phyloP scores from a whole-genome alignment of 2,329 filamentous ascomycete species.

The Ceratocystis papillata region DNA sequence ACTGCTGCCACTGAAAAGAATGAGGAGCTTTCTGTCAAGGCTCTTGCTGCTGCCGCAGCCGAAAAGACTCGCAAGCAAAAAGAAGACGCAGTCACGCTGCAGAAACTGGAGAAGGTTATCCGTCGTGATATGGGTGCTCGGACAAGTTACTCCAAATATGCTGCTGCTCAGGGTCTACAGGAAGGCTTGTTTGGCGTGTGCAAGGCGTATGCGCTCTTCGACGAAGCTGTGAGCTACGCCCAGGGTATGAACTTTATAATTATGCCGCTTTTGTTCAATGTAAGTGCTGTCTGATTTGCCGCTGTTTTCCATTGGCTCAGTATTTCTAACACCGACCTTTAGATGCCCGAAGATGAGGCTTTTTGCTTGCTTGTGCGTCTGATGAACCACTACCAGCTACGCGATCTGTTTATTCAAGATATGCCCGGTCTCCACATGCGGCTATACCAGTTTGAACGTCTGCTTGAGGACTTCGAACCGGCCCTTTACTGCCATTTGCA shows the following conservation, averaged over 20 bases:
- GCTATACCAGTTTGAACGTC: slow-evolving; percentile 86
- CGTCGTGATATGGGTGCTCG: slow-evolving; percentile 80
- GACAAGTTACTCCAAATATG: slow-evolving; percentile 94
- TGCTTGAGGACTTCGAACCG: slow-evolving; percentile 88
- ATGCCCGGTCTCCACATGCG: slow-evolving; percentile 94
- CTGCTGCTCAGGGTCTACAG: slow-evolving; percentile 79
- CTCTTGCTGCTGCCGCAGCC: slow-evolving; percentile 50
- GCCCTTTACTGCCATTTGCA: slow-evolving; percentile 90
- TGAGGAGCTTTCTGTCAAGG: slow-evolving; percentile 52
- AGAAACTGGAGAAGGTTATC: slow-evolving; percentile 84
- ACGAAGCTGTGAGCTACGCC: slow-evolving; percentile 89
- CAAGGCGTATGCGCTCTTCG: slow-evolving; percentile 93
- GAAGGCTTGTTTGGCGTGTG: slow-evolving; percentile 91
- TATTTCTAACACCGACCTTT: slow-evolving; percentile 18
- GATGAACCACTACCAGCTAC: slow-evolving; percentile 92
- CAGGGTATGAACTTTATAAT: slow-evolving; percentile 98
- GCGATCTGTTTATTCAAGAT: slow-evolving; percentile 86
- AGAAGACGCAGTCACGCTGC: slow-evolving; percentile 60
- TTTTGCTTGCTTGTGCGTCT: slow-evolving; percentile 86
- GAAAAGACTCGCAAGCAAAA: slow-evolving; percentile 70
- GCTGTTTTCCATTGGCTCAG: neutral
- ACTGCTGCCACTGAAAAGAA: slow-evolving; percentile 41
- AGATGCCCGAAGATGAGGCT: slow-evolving; percentile 95
- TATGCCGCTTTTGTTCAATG: slow-evolving; percentile 92
- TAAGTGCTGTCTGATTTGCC: slow-evolving; percentile 35